phyloP scores from a whole-genome alignment of 306 rosid species.

The Luffa aegyptiaca region DNA sequence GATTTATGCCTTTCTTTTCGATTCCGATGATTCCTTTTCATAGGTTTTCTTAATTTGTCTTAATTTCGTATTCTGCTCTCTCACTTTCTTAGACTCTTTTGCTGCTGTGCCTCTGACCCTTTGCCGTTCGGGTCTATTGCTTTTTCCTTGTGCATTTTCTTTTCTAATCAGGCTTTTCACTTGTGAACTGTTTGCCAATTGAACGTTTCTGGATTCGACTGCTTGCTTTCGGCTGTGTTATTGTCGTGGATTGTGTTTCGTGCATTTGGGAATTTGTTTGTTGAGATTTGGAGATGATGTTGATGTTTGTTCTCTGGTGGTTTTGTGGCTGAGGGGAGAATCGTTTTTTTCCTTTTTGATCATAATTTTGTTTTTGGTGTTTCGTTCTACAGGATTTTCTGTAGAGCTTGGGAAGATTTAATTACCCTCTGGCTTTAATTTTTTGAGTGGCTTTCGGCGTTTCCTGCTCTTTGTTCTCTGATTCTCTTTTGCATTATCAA shows the following conservation, averaged over 20 bases:
- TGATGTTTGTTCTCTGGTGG: not conserved
- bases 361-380: not conserved
- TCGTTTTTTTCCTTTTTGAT: not conserved
- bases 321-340: not conserved
- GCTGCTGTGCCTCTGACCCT: not conserved
- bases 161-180: not conserved
- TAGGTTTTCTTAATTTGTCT: conserved; percentile 21
- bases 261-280: not conserved
- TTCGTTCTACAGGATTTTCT: not conserved
- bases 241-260: not conserved
- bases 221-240: not conserved
- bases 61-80: not conserved
- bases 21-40: conserved; percentile 20
- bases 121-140: not conserved
- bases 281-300: not conserved
- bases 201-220: not conserved
- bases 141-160: not conserved
- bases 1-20: conserved; percentile 14
- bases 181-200: not conserved
- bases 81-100: not conserved
- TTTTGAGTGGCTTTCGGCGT: not conserved
- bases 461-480: not conserved
- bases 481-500: not conserved
- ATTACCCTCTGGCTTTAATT: not conserved
- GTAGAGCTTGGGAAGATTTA: not conserved